phyloP scores from a whole-genome alignment of 164 flowering plant species.

The Euptelea pleiosperma region DNA sequence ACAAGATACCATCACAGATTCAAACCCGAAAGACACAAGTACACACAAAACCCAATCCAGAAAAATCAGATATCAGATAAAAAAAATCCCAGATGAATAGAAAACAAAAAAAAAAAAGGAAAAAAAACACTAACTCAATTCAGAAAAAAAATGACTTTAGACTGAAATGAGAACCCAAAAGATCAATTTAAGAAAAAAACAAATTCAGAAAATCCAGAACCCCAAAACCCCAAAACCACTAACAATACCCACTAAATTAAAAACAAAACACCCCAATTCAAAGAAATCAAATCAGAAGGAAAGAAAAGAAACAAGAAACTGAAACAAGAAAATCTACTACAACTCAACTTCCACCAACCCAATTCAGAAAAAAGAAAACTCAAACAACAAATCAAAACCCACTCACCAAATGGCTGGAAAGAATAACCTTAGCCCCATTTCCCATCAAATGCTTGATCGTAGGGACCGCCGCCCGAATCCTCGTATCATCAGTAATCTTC shows the following conservation, averaged over 20 bases:
- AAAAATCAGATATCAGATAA: too few species aligned
- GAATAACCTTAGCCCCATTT: slow-evolving; percentile 76
- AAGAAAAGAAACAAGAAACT: background rate
- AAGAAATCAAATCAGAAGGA: background rate
- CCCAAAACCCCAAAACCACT: background rate
- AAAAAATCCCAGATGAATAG: too few species aligned
- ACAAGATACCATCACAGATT: too few species aligned
- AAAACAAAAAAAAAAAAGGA: too few species aligned
- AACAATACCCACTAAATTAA: background rate
- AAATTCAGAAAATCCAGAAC: background rate
- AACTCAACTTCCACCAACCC: background rate
- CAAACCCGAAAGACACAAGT: too few species aligned
- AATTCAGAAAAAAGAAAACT: background rate
- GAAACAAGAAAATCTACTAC: background rate
- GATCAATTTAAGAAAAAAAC: background rate
- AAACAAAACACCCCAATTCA: background rate
- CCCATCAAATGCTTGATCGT: slow-evolving; percentile 67
- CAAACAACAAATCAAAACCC: background rate
- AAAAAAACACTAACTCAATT: too few species aligned
- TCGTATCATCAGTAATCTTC: slow-evolving; percentile 76
- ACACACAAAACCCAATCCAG: too few species aligned
- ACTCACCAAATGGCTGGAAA: slow-evolving; percentile 72
- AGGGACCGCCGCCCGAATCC: slow-evolving; percentile 72
- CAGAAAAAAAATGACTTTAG: too few species aligned
- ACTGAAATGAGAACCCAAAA: background rate